Evolutionary conservation across 2,329 filamentous ascomycete genomes (phyloP).

Genomic region (Penicillium crustosum): DNA sequence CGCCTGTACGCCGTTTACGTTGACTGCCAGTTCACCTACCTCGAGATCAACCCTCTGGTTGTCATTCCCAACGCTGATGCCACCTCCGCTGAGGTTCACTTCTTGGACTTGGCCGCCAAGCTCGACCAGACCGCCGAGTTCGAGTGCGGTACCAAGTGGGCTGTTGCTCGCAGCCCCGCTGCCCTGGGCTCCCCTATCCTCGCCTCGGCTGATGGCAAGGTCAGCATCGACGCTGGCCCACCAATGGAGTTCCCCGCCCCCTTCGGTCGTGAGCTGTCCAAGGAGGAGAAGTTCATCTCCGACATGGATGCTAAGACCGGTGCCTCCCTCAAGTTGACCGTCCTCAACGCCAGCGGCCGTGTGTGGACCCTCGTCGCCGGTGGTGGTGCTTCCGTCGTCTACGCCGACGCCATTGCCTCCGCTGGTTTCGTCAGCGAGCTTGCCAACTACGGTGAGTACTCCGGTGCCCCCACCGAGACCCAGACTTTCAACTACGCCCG

Average conservation of each 20-base stretch:
- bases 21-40: constrained; percentile 99
- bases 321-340: constrained; percentile 96
- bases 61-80: constrained; percentile 92
- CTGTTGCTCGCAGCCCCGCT: constrained; percentile 84
- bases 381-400: constrained; percentile 99
- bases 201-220: constrained; percentile 66
- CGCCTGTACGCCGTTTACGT: constrained; percentile 98
- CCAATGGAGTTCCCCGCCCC: constrained; percentile 99
- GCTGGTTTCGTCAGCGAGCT: constrained; percentile 93
- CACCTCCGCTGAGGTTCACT: constrained; percentile 93
- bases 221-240: constrained; percentile 92
- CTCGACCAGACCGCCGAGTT: constrained; percentile 99
- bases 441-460: constrained; percentile 99
- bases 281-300: constrained; percentile 98
- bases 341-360: constrained; percentile 86
- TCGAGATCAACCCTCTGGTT: constrained; percentile 99
- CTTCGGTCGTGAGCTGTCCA: constrained; percentile 96
- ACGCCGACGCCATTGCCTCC: constrained; percentile 97
- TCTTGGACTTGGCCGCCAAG: constrained; percentile 98
- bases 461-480: constrained; percentile 95
- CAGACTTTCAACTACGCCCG: constrained; percentile 99
- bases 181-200: constrained; percentile 79
- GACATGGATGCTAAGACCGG: constrained; percentile 99
- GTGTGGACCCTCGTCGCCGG: constrained; percentile 98
- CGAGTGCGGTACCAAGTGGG: constrained; percentile 99